phyloP scores from a whole-genome alignment of 352 stramenopile species.

The Globisporangium mamillatum region DNA sequence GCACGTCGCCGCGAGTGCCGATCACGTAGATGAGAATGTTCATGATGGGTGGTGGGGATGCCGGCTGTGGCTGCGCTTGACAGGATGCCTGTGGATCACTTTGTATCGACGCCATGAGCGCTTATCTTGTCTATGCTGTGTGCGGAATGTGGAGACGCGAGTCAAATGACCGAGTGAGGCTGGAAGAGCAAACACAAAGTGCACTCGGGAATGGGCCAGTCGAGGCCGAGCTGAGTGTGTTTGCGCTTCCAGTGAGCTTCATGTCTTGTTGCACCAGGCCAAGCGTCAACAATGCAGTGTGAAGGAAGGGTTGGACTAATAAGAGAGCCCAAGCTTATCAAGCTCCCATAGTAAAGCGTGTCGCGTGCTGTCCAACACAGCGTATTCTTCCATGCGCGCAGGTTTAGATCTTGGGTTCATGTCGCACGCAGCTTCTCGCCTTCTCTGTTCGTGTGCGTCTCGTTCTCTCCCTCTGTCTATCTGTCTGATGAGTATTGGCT shows the following conservation, averaged over 20 bases:
- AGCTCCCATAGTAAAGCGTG: background rate
- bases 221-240: background rate
- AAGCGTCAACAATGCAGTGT: background rate
- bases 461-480: background rate
- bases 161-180: background rate
- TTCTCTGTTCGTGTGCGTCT: background rate
- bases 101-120: background rate
- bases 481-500: background rate
- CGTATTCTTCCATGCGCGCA: background rate
- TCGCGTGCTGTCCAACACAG: background rate
- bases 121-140: background rate
- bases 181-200: background rate
- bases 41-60: slow-evolving; percentile 26
- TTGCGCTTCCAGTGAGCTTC: background rate
- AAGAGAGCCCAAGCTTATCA: background rate
- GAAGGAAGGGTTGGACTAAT: background rate
- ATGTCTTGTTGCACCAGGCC: background rate
- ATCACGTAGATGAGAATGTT: slow-evolving; percentile 89
- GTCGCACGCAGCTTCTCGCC: background rate
- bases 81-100: no score
- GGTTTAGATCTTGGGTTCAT: background rate
- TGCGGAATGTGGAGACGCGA: background rate
- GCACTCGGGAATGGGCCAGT: background rate
- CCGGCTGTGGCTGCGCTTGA: no score
- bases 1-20: slow-evolving; percentile 84